Evolutionary conservation across 1,284 basidiomycete species (phyloP).

Genomic region (Lentinula novae-zelandiae): DNA sequence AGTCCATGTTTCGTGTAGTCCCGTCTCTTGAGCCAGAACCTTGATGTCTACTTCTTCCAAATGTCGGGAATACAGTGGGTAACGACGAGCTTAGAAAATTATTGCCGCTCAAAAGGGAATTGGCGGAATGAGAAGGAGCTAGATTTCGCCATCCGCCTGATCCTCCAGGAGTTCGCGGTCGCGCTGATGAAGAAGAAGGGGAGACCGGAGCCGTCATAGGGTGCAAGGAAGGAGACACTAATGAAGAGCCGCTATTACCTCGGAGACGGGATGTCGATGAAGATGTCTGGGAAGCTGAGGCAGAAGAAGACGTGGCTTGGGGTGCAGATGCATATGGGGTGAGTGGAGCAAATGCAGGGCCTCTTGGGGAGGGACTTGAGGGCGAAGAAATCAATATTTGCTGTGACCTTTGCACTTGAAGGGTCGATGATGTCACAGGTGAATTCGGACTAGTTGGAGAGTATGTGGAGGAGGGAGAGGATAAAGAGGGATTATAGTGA

Average conservation of each 20-base stretch:
- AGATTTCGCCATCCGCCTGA: conserved; percentile 14
- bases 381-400: not conserved
- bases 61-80: not conserved
- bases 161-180: conserved; percentile 12
- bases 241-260: conserved; percentile 16
- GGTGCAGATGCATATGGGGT: conserved; percentile 1
- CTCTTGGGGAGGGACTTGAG: not conserved
- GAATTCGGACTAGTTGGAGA: conserved; percentile 21
- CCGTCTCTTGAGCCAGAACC: not conserved
- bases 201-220: conserved; percentile 20
- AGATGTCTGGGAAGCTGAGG: not conserved
- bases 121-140: not conserved
- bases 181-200: conserved; percentile 18
- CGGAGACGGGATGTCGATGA: not conserved
- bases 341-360: not conserved
- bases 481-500: conserved; percentile 20
- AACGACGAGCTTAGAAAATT: not conserved
- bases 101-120: not conserved
- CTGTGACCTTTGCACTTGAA: not conserved
- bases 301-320: not conserved
- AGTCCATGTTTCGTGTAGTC: not conserved
- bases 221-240: conserved; percentile 18
- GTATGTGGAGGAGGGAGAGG: not conserved
- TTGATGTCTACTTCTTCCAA: not conserved
- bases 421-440: not conserved